A percentile compares a stretch with the other conserved stretches of the same genome.
Conservation (phyloP, 805 yeast genomes). For the Wilhelminamyces savonicus region DNA sequence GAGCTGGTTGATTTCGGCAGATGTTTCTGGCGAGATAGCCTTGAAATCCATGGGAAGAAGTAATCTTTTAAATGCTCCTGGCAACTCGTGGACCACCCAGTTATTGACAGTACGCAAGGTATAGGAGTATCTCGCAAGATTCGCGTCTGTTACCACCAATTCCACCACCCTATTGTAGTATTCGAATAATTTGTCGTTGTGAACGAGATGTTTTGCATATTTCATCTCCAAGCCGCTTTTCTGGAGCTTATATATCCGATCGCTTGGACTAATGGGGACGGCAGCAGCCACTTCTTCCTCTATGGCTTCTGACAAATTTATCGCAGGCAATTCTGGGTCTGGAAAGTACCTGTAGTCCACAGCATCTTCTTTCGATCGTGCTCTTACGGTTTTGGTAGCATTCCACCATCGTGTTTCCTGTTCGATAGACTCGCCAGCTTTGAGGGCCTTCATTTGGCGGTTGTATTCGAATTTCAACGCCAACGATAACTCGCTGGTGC, state of each 20-base stretch:
- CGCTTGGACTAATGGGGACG: conserved; percentile 62
- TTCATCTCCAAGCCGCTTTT: conserved; percentile 56
- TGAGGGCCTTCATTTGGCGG: conserved; percentile 55
- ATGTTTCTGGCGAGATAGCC: conserved; percentile 28
- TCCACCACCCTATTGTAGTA: conserved; percentile 47
- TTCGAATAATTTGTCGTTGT: conserved; percentile 39
- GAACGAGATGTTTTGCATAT: conserved; percentile 68
- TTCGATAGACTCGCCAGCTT: conserved; percentile 19
- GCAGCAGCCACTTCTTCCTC: conserved; percentile 31
- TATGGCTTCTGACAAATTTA: conserved; percentile 41
- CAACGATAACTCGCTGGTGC: conserved; percentile 68
- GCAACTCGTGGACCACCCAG: conserved; percentile 78
- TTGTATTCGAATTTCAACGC: conserved; percentile 71
- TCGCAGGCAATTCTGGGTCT: conserved; percentile 76
- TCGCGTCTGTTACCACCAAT: conserved; percentile 16
- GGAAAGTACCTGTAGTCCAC: conserved; percentile 93
- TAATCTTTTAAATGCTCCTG: conserved; percentile 61
- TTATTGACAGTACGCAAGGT: conserved; percentile 43
- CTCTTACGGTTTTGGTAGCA: conserved; percentile 59
- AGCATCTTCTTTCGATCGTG: conserved; percentile 73
- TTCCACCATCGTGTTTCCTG: conserved; percentile 92
- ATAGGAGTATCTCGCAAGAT: conserved; percentile 8
- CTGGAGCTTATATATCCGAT: conserved; percentile 41
- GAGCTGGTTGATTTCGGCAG: conserved; percentile 51
- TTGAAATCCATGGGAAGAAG: conserved; percentile 25